Evolutionary conservation across 192 early-diverging fungal genomes (phyloP).

Genomic region (Cladochytrium replicatum): DNA sequence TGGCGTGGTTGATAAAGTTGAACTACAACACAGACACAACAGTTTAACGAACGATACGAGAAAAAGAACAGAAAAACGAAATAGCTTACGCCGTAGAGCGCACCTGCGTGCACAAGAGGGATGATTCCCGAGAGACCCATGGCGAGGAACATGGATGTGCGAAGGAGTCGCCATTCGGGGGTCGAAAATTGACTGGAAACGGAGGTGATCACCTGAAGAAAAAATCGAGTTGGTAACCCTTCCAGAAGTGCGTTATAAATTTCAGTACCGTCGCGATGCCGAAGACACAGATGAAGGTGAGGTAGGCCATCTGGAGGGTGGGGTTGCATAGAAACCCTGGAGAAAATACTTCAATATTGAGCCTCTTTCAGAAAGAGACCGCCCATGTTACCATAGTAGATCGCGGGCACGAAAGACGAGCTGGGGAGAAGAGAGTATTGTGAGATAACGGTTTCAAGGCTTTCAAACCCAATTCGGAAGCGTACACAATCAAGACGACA

Average conservation of each 20-base stretch:
- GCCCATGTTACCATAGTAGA: too few species aligned
- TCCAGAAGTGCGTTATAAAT: too few species aligned
- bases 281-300: constrained; percentile 46
- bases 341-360: too few species aligned
- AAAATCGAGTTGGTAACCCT: too few species aligned
- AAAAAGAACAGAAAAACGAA: neutral
- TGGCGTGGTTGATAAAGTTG: constrained; percentile 35
- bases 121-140: constrained; percentile 63
- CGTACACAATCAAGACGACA: constrained; percentile 63
- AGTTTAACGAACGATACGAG: neutral
- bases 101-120: constrained; percentile 50
- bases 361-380: too few species aligned
- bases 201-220: constrained; percentile 6
- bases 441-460: neutral
- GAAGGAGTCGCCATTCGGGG: constrained; percentile 51
- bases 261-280: constrained; percentile 55
- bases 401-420: constrained; percentile 27
- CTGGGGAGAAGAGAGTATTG: neutral
- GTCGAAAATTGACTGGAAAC: constrained; percentile 33
- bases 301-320: constrained; percentile 42
- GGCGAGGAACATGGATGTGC: constrained; percentile 60
- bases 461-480: constrained; percentile 33
- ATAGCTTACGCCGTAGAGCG: constrained; percentile 58
- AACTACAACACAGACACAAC: constrained; percentile 3
- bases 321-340: constrained; percentile 60